Conservation (phyloP, 352 stramenopile genomes). For the Globisporangium viniferum region DNA sequence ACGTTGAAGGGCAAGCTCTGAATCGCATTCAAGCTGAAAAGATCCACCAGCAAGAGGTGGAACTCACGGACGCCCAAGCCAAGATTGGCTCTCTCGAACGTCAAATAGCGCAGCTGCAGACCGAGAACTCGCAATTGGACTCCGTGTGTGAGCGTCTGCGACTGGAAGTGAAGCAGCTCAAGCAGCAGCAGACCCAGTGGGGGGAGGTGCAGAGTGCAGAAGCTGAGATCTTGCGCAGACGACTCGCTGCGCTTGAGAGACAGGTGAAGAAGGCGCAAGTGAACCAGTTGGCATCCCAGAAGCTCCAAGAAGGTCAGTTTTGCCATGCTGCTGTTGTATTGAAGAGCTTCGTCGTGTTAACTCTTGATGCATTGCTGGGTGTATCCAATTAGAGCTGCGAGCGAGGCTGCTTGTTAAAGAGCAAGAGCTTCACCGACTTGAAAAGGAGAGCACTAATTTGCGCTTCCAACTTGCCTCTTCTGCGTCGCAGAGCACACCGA, state of each 20-base stretch:
- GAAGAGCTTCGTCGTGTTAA: not conserved
- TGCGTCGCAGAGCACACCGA: constrained; percentile 1
- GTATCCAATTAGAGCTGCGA: constrained; percentile 17
- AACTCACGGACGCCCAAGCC: constrained; percentile 22
- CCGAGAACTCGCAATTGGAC: constrained; percentile 15
- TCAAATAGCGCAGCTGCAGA: constrained; percentile 20
- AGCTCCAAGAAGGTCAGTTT: constrained; percentile 18
- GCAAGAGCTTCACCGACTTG: not conserved
- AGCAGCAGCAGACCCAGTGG: constrained; percentile 16
- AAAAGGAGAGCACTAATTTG: not conserved
- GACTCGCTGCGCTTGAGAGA: constrained; percentile 25
- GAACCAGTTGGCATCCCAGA: constrained; percentile 25
- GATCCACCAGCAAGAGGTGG: constrained; percentile 30
- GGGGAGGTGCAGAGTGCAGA: constrained; percentile 39
- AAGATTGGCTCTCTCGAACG: constrained; percentile 23
- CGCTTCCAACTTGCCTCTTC: not conserved
- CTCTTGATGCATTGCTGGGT: not conserved
- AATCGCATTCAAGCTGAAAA: constrained; percentile 27
- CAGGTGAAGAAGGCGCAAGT: constrained; percentile 25
- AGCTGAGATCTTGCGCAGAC: constrained; percentile 49
- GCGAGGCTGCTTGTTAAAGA: constrained; percentile 19
- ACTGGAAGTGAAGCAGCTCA: constrained; percentile 22
- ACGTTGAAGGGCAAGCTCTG: constrained; percentile 12
- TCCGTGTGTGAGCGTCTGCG: constrained; percentile 10
- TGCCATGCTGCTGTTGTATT: not conserved